These are phyloP conservation scores for Pouteria glomerata DNA, from an alignment of 148 eudicot genomes.

Conservation along the genomic window DNA sequence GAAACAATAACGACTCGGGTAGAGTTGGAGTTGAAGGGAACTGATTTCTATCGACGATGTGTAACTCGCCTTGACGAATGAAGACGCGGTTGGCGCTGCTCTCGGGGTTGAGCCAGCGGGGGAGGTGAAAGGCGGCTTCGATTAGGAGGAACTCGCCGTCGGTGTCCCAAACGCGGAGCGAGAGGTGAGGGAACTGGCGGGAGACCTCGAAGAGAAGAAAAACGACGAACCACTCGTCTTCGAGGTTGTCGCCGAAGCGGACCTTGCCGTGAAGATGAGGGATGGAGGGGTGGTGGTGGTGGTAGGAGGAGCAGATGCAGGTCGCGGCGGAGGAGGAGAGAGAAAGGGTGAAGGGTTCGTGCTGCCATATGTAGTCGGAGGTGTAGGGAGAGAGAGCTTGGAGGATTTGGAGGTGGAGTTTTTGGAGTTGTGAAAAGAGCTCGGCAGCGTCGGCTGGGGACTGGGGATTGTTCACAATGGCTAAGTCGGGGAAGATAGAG, in stretches of 20 bases:
- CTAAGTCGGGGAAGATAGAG: conserved; percentile 67
- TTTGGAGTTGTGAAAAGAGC: conserved; percentile 33
- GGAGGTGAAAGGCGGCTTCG: conserved; percentile 76
- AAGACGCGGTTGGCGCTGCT: conserved; percentile 57
- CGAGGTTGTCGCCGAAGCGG: conserved; percentile 74
- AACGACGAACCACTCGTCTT: conserved; percentile 94
- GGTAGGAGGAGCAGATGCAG: background rate
- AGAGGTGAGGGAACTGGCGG: conserved; percentile 38
- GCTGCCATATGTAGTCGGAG: conserved; percentile 70
- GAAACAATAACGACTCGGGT: conserved; percentile 28
- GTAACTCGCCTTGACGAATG: conserved; percentile 40
- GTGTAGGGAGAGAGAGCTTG: conserved; percentile 45
- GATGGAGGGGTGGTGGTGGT: conserved; percentile 12
- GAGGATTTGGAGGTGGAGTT: conserved; percentile 74
- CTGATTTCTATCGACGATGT: conserved; percentile 29
- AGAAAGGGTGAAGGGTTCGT: conserved; percentile 66
- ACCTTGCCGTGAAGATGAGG: conserved; percentile 79
- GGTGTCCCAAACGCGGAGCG: conserved; percentile 53
- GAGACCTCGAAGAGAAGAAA: conserved; percentile 58
- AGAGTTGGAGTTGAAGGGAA: conserved; percentile 34
- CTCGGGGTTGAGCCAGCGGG: conserved; percentile 73
- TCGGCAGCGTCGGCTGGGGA: conserved; percentile 8
- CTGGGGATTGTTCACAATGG: conserved; percentile 20
- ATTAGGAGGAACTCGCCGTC: conserved; percentile 88
- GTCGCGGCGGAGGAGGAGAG: conserved; percentile 16